Percentiles rank a stretch among this genome's conserved stretches.
Evolutionary conservation across 106 monocot genomes (phyloP).

Genomic region (Alisma plantagoaquatica): DNA sequence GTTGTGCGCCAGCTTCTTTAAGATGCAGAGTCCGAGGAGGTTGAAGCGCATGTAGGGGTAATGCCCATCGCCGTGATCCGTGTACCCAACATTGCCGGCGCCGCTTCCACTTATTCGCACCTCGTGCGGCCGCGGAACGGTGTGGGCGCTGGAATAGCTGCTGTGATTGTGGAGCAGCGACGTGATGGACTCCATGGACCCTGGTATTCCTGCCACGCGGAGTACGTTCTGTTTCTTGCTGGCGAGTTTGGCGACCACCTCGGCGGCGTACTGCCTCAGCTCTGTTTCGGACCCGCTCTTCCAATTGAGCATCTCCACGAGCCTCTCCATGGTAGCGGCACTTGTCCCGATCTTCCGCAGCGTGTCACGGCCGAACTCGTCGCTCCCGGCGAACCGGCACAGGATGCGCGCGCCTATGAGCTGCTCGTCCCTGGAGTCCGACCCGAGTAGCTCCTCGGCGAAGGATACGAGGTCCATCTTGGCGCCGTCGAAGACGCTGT

Average conservation of each 20-base stretch:
- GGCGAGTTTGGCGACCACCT: conserved; percentile 42
- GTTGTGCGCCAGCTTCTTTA: conserved; percentile 64
- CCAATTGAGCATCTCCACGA: conserved; percentile 68
- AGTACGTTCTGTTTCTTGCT: conserved; percentile 33
- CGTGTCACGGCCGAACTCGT: conserved; percentile 25
- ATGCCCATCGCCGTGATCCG: not conserved
- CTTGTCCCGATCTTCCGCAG: conserved; percentile 47
- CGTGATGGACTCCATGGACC: conserved; percentile 52
- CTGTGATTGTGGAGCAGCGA: conserved; percentile 23
- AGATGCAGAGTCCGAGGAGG: conserved; percentile 48
- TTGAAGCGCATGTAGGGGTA: conserved; percentile 30
- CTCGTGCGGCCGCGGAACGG: conserved; percentile 58
- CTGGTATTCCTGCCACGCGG: conserved; percentile 43
- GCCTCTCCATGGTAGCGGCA: conserved; percentile 29
- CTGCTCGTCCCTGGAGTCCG: conserved; percentile 45
- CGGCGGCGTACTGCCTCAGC: conserved; percentile 34
- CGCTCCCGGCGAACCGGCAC: conserved; percentile 15
- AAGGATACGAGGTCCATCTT: conserved; percentile 62
- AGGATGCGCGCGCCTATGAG: conserved; percentile 54
- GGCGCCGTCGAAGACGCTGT: conserved; percentile 54
- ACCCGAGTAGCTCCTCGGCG: conserved; percentile 37
- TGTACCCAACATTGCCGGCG: conserved; percentile 10
- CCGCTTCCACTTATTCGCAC: conserved; percentile 79
- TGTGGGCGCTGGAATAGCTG: conserved; percentile 20
- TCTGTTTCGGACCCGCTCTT: no score